Evolutionary conservation across 768 basidiomycete genomes (phyloP).

Genomic region (Naganishia onofrii): DNA sequence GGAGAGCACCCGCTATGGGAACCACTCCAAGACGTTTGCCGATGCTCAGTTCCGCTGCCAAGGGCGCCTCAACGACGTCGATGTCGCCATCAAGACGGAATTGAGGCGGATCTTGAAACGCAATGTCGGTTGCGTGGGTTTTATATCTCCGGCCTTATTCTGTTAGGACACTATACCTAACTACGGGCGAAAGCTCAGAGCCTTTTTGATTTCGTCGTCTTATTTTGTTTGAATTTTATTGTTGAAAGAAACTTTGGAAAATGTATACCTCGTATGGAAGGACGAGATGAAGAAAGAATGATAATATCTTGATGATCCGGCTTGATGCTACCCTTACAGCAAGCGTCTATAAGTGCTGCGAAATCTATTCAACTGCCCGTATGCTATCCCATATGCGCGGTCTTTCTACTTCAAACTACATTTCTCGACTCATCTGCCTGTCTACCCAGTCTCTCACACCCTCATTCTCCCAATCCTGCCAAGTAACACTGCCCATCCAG

Average conservation of each 20-base stretch:
- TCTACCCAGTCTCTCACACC: conserved; percentile 42
- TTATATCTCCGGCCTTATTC: neutral
- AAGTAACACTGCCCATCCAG: conserved; percentile 44
- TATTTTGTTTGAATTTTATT: conserved; percentile 4
- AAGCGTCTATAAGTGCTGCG: neutral
- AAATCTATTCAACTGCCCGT: too few species aligned
- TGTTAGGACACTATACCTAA: neutral
- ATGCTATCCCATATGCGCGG: too few species aligned
- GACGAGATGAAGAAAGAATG: neutral
- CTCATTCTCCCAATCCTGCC: conserved; percentile 46
- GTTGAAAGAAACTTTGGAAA: neutral
- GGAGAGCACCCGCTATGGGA: conserved; percentile 12
- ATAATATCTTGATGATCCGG: neutral
- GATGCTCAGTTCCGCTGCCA: conserved; percentile 8
- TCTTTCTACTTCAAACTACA: neutral
- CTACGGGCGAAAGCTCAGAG: neutral
- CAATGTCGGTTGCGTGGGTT: neutral
- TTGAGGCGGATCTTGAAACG: neutral
- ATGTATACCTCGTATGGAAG: conserved; percentile 8
- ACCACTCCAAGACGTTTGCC: conserved; percentile 17
- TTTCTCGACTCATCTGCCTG: conserved; percentile 35
- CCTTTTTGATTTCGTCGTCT: conserved; percentile 22
- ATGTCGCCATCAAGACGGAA: neutral
- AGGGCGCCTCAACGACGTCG: neutral
- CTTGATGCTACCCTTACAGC: neutral